Conservation (phyloP, 345 rosid species). For the Boechera divaricarpa region DNA sequence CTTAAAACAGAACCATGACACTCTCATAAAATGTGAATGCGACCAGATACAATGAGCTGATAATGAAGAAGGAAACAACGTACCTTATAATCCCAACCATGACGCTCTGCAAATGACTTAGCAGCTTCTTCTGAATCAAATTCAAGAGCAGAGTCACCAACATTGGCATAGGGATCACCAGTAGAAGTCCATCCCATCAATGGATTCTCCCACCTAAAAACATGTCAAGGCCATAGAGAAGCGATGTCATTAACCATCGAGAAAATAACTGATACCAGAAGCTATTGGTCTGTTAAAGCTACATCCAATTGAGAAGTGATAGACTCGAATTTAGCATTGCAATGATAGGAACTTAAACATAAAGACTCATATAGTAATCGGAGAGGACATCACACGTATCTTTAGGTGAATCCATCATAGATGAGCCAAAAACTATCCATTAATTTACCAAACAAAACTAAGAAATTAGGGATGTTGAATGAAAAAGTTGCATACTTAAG, state of each 20-base stretch:
- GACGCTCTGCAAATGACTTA: conserved; percentile 81
- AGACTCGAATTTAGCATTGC: background rate
- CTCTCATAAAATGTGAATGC: conserved; percentile 2
- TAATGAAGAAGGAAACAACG: conserved; percentile 11
- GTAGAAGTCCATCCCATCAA: conserved; percentile 99
- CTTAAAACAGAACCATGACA: conserved; percentile 7
- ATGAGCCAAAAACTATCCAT: background rate
- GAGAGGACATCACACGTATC: background rate
- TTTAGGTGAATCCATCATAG: background rate
- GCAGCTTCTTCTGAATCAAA: conserved; percentile 89
- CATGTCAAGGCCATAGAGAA: conserved; percentile 3
- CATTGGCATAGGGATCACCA: conserved; percentile 98
- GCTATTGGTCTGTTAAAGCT: background rate
- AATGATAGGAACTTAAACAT: background rate
- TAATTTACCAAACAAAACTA: background rate
- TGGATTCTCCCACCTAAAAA: conserved; percentile 95
- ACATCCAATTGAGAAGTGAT: conserved; percentile 1
- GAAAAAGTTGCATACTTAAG: conserved; percentile 62
- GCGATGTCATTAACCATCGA: background rate
- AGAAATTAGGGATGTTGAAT: background rate
- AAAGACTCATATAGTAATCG: background rate
- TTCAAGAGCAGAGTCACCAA: conserved; percentile 81
- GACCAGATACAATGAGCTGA: background rate
- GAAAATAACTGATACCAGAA: background rate
- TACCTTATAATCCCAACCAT: conserved; percentile 93